phyloP scores from a whole-genome alignment of 1,284 basidiomycete species.

The Hemileia vastatrix region DNA sequence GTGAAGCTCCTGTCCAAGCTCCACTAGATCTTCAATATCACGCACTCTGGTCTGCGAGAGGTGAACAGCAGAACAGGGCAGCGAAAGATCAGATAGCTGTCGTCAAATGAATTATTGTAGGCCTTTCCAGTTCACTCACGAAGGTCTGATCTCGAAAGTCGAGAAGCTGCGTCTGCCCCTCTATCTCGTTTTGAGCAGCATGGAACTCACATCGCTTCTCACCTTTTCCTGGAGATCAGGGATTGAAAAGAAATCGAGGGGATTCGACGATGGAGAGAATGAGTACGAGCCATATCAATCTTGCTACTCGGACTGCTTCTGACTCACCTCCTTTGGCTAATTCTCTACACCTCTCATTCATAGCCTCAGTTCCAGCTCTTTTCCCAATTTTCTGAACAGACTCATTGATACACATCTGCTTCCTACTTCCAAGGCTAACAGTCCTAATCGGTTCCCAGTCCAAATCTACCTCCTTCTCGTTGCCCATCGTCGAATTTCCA shows the following conservation, averaged over 20 bases:
- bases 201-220: neutral
- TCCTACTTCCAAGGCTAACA: conserved; percentile 65
- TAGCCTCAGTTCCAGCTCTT: conserved; percentile 55
- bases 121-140: conserved; percentile 48
- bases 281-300: neutral
- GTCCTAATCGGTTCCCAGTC: conserved; percentile 29
- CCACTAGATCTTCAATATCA: conserved; percentile 87
- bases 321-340: conserved; percentile 60
- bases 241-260: too few species aligned
- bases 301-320: conserved; percentile 10
- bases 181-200: neutral
- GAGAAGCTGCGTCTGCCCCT: neutral
- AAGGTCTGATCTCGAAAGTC: conserved; percentile 81
- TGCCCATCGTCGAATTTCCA: neutral
- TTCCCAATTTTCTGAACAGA: conserved; percentile 53
- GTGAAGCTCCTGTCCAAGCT: conserved; percentile 56
- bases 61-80: neutral
- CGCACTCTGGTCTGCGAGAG: conserved; percentile 66
- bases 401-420: conserved; percentile 87
- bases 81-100: neutral
- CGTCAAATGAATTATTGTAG: neutral
- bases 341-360: conserved; percentile 87
- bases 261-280: neutral
- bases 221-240: too few species aligned
- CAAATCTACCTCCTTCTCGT: neutral